phyloP scores from a whole-genome alignment of 495 filamentous ascomycete genomes.

The Penicillium canescens region DNA sequence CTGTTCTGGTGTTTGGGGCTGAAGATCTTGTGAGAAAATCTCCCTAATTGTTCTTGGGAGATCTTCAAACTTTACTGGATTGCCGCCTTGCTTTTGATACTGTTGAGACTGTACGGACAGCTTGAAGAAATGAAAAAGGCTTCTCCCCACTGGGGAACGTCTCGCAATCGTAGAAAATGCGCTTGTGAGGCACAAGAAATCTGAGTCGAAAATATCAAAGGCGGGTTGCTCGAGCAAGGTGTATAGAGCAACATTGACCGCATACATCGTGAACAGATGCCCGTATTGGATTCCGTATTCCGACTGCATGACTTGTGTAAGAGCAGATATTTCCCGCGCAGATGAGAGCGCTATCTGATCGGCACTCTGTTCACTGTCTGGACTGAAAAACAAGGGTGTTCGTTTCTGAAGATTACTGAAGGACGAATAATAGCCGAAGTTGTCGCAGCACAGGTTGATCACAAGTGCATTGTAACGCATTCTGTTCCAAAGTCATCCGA shows the following conservation, averaged over 20 bases:
- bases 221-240: constrained; percentile 22
- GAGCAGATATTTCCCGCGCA: constrained; percentile 22
- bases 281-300: constrained; percentile 30
- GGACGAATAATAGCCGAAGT: constrained; percentile 8
- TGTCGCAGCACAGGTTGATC: constrained; percentile 29
- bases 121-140: constrained; percentile 30
- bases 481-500: constrained; percentile 3
- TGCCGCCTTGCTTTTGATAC: constrained; percentile 7
- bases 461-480: constrained; percentile 34
- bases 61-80: not conserved
- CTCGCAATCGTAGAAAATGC: constrained; percentile 25
- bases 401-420: not conserved
- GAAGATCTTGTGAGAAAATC: constrained; percentile 10
- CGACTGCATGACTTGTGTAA: constrained; percentile 15
- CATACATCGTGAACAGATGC: constrained; percentile 34
- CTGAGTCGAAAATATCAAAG: constrained; percentile 29
- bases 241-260: constrained; percentile 33
- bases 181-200: constrained; percentile 27
- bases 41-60: constrained; percentile 15
- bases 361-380: not conserved
- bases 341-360: constrained; percentile 18
- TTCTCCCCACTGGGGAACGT: constrained; percentile 27
- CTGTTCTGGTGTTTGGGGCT: constrained; percentile 3
- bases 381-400: not conserved
- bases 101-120: constrained; percentile 19